Base-by-base conservation (phyloP, 202 grass and related monocot species). In the Bolboschoenoplectus hybrid region DNA sequence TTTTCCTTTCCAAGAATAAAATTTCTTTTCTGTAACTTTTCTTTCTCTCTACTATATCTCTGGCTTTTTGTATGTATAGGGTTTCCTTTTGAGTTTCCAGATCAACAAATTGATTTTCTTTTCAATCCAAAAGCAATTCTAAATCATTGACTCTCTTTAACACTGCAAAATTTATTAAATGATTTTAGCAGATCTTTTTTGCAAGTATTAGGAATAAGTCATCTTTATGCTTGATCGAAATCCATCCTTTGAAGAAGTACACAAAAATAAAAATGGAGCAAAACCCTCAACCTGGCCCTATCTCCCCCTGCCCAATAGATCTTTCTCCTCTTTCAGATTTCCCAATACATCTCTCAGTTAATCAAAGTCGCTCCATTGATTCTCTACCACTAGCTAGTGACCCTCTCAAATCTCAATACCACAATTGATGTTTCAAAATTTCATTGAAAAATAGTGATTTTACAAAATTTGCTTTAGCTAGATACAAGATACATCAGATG, bases 31-130 rank as follows among this genome's bases (percentile, higher is more conserved):
- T 45, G 39, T 52, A 53, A 36, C 20, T 83, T 66, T 4, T 64
- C 8, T 34, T 2, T 35, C 13, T 70, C 26, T 63, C 36, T 39
- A 13, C 17, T 46, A 26, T 60, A 58, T 32, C 74, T 3, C 9
- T n/a, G n/a, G n/a, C n/a, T 83, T 47, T 82, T 63, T 74, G 45
- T 74, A 32, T 52, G 3, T 53, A 49, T 82, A 51, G 43, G 61
- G 41, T 52, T 66, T 63, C 61, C n/a, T 63, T 81, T 53, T 7
- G 16, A 53, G 47, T 14, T 53, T 3, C 9, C 11, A 12, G 26
- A 53, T 35, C 7, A 46, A 46, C 17, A 72, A 71, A 46, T 71
- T 71, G 16, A 1, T 9, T 72, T 34, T 14, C 0, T 53, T 76
- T 14, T 76, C 16, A 16, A 76, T 76, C 20, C 35, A 67, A 67